phyloP scores from a whole-genome alignment of 805 yeast species.

The Hanseniaspora hatyaiensis region DNA sequence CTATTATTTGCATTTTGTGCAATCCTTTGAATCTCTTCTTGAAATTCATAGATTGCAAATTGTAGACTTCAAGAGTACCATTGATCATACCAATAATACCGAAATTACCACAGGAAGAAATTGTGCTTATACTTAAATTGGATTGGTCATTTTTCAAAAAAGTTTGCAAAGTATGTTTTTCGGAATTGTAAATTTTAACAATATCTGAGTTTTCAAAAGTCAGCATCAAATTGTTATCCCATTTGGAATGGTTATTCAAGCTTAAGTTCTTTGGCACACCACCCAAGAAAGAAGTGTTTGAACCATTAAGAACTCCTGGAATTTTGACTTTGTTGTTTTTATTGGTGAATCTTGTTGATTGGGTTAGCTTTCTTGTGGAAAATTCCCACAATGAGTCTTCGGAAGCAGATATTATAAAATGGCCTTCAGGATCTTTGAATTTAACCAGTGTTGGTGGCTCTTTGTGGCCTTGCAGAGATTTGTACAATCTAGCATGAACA shows the following conservation, averaged over 20 bases:
- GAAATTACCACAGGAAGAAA: conserved; percentile 92
- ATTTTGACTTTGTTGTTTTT: conserved; percentile 37
- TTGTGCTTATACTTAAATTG: conserved; percentile 57
- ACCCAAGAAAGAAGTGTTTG: conserved; percentile 32
- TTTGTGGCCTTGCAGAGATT: conserved; percentile 96
- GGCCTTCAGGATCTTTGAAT: conserved; percentile 73
- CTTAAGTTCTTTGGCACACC: conserved; percentile 54
- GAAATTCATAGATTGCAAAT: conserved; percentile 79
- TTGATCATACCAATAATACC: conserved; percentile 77
- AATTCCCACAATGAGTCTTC: conserved; percentile 86
- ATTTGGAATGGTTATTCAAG: conserved; percentile 67
- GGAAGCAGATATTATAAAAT: conserved; percentile 75
- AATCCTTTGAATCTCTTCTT: conserved; percentile 52
- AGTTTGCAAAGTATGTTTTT: conserved; percentile 51
- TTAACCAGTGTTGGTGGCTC: conserved; percentile 68
- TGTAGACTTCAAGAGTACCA: conserved; percentile 78
- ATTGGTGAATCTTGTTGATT: conserved; percentile 68
- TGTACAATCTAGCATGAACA: conserved; percentile 71
- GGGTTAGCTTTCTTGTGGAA: conserved; percentile 90
- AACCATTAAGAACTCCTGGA: conserved; percentile 50
- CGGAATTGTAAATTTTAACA: conserved; percentile 87
- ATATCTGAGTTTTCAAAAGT: conserved; percentile 71
- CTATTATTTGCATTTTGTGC: conserved; percentile 75
- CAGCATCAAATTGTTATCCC: conserved; percentile 79
- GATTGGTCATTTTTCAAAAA: conserved; percentile 49